Percentiles rank a stretch among this genome's conserved stretches.
These are phyloP conservation scores for Ganoderma resinaceum DNA, from an alignment of 1,284 basidiomycete species.

Conservation along the genomic window DNA sequence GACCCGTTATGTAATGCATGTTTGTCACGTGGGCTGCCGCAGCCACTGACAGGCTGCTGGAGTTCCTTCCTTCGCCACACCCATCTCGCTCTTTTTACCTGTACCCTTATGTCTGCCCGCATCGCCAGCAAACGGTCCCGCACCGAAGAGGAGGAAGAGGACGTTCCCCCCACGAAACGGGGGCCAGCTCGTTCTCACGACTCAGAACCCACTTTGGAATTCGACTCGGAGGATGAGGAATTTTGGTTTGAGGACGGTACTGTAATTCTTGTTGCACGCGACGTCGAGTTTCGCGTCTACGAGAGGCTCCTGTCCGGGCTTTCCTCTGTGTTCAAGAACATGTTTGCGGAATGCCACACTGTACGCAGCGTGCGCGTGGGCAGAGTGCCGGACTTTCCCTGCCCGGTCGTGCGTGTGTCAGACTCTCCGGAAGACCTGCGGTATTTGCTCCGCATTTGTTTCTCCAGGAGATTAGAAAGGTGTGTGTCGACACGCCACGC, in stretches of 20 bases:
- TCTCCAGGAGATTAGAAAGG: background rate
- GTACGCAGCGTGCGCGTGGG: background rate
- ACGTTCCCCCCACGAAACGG: too few species aligned
- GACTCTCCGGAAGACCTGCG: constrained; percentile 11
- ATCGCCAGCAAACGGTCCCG: too few species aligned
- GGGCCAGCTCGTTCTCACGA: too few species aligned
- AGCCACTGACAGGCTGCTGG: too few species aligned
- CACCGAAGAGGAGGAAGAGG: too few species aligned
- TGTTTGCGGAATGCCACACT: constrained; percentile 8
- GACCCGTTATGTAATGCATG: too few species aligned
- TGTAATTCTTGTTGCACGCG: constrained; percentile 13
- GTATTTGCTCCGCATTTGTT: constrained; percentile 11
- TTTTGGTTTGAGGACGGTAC: constrained; percentile 24
- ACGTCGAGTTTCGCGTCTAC: constrained; percentile 17
- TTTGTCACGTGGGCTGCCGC: too few species aligned
- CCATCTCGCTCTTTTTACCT: too few species aligned
- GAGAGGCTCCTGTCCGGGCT: constrained; percentile 7
- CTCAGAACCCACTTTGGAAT: too few species aligned
- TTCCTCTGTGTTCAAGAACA: constrained; percentile 13
- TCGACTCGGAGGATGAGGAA: constrained; percentile 5
- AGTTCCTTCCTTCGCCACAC: too few species aligned
- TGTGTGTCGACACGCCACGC: too few species aligned
- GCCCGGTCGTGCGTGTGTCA: background rate
- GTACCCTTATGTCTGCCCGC: too few species aligned
- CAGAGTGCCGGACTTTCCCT: background rate